These are phyloP conservation scores for Thyridium curvatum DNA, from an alignment of 2,329 filamentous ascomycete genomes.

Conservation along the genomic window DNA sequence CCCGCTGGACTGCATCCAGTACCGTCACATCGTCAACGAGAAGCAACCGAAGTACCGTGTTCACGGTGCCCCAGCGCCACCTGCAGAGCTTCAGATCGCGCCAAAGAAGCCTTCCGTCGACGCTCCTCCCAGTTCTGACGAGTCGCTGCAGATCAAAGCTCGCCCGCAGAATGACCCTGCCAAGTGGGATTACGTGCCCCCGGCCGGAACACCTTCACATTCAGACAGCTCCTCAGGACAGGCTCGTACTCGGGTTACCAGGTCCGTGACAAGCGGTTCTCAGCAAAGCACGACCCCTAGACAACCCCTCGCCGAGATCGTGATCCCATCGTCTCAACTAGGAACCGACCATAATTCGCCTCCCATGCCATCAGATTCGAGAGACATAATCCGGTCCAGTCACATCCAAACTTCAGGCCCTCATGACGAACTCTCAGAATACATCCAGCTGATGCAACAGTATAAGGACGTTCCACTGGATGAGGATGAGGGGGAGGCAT, in stretches of 20 bases:
- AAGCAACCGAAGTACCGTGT: slow-evolving; percentile 54
- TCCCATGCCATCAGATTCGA: background rate
- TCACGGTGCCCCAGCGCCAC: slow-evolving; percentile 29
- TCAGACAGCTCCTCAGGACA: slow-evolving; percentile 21
- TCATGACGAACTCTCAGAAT: slow-evolving; percentile 55
- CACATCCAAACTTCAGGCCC: background rate
- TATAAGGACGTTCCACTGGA: slow-evolving; percentile 53
- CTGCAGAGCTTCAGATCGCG: slow-evolving; percentile 6
- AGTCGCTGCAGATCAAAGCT: slow-evolving; percentile 44
- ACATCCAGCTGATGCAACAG: slow-evolving; percentile 57
- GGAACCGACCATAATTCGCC: background rate
- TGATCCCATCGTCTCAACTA: slow-evolving; percentile 10
- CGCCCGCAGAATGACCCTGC: slow-evolving; percentile 24
- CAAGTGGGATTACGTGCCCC: slow-evolving; percentile 30
- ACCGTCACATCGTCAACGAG: slow-evolving; percentile 51
- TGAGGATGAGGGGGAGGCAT: slow-evolving; percentile 38
- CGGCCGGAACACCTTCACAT: slow-evolving; percentile 28
- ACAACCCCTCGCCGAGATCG: slow-evolving; percentile 1
- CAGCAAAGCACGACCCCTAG: no score
- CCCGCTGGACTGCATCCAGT: slow-evolving; percentile 61
- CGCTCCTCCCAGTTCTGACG: slow-evolving; percentile 12
- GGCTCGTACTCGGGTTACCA: no score
- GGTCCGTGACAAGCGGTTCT: no score
- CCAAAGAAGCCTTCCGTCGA: slow-evolving; percentile 4
- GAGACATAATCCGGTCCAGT: background rate